Evolutionary conservation across 106 monocot genomes (phyloP).

Genomic region (Dendrobium nobile): DNA sequence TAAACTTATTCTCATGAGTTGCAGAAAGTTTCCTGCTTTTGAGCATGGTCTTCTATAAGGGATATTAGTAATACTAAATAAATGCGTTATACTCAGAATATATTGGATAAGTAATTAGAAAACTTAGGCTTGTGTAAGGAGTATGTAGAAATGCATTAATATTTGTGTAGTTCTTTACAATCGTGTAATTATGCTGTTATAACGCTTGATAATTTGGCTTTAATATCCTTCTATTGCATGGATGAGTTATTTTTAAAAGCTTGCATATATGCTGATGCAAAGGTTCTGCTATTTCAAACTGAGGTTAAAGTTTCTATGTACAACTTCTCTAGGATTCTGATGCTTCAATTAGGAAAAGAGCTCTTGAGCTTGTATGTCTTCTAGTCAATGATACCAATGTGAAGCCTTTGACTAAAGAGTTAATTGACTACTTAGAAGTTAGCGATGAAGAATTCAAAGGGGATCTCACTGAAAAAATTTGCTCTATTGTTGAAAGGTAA

Average conservation of each 20-base stretch:
- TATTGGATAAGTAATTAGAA: not conserved
- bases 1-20: not conserved
- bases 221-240: not conserved
- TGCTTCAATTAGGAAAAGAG: conserved; percentile 96
- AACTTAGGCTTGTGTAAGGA: too few species aligned
- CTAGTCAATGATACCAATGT: conserved; percentile 90
- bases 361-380: conserved; percentile 86
- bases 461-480: conserved; percentile 90
- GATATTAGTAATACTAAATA: not conserved
- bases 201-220: not conserved
- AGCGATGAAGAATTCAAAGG: conserved; percentile 93
- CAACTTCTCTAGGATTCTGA: conserved; percentile 69
- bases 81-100: not conserved
- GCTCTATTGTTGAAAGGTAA: conserved; percentile 95
- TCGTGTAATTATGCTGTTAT: not conserved
- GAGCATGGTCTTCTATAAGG: not conserved
- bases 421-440: conserved; percentile 93
- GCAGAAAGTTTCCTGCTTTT: not conserved
- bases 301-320: not conserved
- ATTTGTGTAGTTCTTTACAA: not conserved
- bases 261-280: not conserved
- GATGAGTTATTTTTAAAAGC: not conserved
- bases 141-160: not conserved
- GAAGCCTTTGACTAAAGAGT: conserved; percentile 80
- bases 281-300: not conserved